phyloP scores from a whole-genome alignment of 1,284 basidiomycete species.

The Cerioporus squamosus region DNA sequence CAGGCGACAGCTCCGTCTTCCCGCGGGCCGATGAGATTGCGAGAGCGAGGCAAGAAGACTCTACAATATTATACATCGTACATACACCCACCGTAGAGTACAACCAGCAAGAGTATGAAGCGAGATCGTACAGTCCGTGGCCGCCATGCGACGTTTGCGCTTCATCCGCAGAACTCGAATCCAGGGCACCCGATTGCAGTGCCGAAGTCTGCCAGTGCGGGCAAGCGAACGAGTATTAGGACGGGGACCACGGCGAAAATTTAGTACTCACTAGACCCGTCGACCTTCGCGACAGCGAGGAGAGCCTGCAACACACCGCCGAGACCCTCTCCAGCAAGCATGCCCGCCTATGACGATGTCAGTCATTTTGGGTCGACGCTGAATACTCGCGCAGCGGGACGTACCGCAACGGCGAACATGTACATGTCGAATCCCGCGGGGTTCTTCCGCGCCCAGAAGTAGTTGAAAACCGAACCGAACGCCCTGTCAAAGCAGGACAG shows the following conservation, averaged over 20 bases:
- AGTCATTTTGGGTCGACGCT: too few species aligned
- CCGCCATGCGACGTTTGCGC: neutral
- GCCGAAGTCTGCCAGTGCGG: slow-evolving; percentile 40
- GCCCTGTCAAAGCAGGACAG: slow-evolving; percentile 19
- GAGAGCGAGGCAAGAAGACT: too few species aligned
- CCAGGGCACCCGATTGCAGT: slow-evolving; percentile 56
- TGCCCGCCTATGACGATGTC: slow-evolving; percentile 47
- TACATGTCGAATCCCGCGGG: slow-evolving; percentile 57
- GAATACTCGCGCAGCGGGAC: too few species aligned
- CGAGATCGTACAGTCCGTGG: neutral
- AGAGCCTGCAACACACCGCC: slow-evolving; percentile 71
- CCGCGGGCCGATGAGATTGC: too few species aligned
- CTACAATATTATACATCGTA: too few species aligned
- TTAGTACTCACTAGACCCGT: slow-evolving; percentile 45
- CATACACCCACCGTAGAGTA: too few species aligned
- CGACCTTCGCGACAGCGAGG: slow-evolving; percentile 52
- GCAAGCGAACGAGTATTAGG: neutral
- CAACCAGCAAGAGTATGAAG: too few species aligned
- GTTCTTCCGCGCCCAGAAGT: slow-evolving; percentile 53
- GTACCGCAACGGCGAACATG: slow-evolving; percentile 59
- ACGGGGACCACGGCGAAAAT: neutral
- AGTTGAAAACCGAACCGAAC: slow-evolving; percentile 47
- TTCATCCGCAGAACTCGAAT: slow-evolving; percentile 50
- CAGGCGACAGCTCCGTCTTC: too few species aligned
- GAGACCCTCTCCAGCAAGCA: slow-evolving; percentile 72